A percentile compares a stretch with the other conserved stretches of the same genome.
Conservation (phyloP, 2,329 filamentous ascomycete genomes). For the Scytalidium sp. region DNA sequence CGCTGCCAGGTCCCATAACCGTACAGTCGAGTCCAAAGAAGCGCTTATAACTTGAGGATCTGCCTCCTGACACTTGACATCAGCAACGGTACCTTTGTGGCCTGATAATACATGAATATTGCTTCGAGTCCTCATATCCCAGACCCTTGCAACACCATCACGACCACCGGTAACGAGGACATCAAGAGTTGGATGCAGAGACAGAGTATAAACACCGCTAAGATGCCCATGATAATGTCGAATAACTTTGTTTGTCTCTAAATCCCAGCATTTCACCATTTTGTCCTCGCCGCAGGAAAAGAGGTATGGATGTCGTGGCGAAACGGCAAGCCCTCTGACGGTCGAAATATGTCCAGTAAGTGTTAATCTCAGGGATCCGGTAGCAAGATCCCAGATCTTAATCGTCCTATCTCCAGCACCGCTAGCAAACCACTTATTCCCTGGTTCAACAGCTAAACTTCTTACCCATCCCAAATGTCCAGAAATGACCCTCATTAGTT, state of each 20-base stretch:
- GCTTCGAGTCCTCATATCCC: slow-evolving; percentile 96
- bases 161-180: slow-evolving; percentile 92
- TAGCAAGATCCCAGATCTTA: slow-evolving; percentile 97
- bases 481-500: slow-evolving; percentile 95
- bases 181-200: slow-evolving; percentile 91
- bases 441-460: slow-evolving; percentile 84
- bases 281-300: slow-evolving; percentile 99
- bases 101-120: slow-evolving; percentile 93
- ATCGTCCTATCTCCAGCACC: slow-evolving; percentile 95
- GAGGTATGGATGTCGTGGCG: slow-evolving; percentile 89
- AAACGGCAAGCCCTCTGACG: slow-evolving; percentile 87
- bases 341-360: slow-evolving; percentile 94
- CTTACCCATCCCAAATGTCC: slow-evolving; percentile 96
- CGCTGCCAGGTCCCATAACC: slow-evolving; percentile 93
- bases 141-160: slow-evolving; percentile 91
- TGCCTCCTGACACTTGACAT: slow-evolving; percentile 89
- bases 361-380: slow-evolving; percentile 78
- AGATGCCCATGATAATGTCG: slow-evolving; percentile 96
- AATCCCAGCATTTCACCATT: slow-evolving; percentile 99
- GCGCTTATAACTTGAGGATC: slow-evolving; percentile 93
- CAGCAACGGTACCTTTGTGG: slow-evolving; percentile 86
- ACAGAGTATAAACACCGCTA: slow-evolving; percentile 89
- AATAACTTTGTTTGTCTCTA: slow-evolving; percentile 99
- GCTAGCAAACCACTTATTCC: slow-evolving; percentile 96
- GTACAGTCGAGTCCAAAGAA: slow-evolving; percentile 88